These are phyloP conservation scores for Linnemannia schmuckeri DNA, from an alignment of 192 early-diverging fungal genomes.

Conservation along the genomic window DNA sequence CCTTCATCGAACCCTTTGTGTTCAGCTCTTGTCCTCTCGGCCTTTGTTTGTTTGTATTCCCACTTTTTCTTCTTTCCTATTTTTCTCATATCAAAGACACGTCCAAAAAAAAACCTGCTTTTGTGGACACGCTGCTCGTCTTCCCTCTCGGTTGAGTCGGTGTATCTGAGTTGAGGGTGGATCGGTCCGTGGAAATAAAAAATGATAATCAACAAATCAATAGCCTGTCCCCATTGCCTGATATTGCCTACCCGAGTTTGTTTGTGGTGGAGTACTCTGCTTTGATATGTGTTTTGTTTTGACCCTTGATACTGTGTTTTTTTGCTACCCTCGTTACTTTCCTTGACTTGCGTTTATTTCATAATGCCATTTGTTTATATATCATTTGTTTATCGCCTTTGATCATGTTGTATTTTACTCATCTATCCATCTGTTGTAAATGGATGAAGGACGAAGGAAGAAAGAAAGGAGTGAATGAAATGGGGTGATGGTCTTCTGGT, in stretches of 20 bases:
- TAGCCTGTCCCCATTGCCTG: neutral
- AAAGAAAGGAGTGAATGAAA: too few species aligned
- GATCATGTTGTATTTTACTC: too few species aligned
- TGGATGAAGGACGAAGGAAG: too few species aligned
- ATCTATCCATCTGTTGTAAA: too few species aligned
- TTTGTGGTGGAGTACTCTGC: neutral
- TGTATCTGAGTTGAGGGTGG: neutral
- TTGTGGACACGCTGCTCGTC: neutral
- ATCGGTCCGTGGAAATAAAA: neutral
- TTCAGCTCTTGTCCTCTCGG: neutral
- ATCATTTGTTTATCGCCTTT: too few species aligned
- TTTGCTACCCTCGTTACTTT: too few species aligned
- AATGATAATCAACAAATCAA: too few species aligned
- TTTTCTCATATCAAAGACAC: neutral
- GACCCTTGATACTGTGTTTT: neutral
- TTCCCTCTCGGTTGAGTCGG: neutral
- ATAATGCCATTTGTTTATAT: too few species aligned
- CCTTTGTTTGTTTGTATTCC: neutral
- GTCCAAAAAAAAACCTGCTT: neutral
- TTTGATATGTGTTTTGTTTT: neutral
- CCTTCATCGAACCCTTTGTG: neutral
- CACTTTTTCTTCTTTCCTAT: neutral
- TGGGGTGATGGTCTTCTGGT: too few species aligned
- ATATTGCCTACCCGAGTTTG: neutral
- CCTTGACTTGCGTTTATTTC: too few species aligned